Evolutionary conservation across 2,329 filamentous ascomycete species (phyloP), one percentile per base, ranked within the genome.

Genomic region (Coniochaeta sp.): DNA sequence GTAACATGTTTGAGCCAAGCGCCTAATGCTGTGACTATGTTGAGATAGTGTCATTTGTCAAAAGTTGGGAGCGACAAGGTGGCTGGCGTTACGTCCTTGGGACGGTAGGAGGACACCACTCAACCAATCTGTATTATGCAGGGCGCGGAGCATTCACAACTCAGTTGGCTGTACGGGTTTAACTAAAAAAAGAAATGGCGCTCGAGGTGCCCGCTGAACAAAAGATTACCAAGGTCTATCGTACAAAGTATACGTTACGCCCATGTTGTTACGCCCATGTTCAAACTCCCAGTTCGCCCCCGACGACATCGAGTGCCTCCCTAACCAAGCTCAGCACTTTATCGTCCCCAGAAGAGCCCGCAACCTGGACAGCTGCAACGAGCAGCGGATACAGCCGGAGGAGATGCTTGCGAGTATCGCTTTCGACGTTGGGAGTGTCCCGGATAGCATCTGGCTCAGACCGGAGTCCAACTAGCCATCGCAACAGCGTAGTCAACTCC

Each of bases 381-480:
- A 96, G 72, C 57, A 98, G 76, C 8, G 91, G 90, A 72, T 96
- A 96, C 63, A 99, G 73, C 69, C 89, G 82, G 64, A 90, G 80
- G 34, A 98, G 75, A 74, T 98, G 93, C 70, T 89, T 91, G 69
- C 86, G 86, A 16, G 76, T 77, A 62, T 83, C 79, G 61, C 81
- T 83, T 54, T 81, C 77, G n/a, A 81, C 78, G 9, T 78, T 77
- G 10, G 77, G 71, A 28, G 77, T 75, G 55, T 78, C 75, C 1
- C 88, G 85, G 28, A 95, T 89, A 0, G 89, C 88, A 4, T 82
- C 81, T 0, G 86, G 83, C 65, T 92, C 88, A 59, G 88, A 89
- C 59, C 81, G 78, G 61, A 98, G 76, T 19, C 80, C 78, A 1
- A 89, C 83, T 36, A 96, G 77, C 54, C 84, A 78, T 56, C 77